Percentiles rank a stretch among this genome's conserved stretches.
phyloP scores from a whole-genome alignment of 1,139 yeast genomes.

The Geotrichum carabidarum region DNA sequence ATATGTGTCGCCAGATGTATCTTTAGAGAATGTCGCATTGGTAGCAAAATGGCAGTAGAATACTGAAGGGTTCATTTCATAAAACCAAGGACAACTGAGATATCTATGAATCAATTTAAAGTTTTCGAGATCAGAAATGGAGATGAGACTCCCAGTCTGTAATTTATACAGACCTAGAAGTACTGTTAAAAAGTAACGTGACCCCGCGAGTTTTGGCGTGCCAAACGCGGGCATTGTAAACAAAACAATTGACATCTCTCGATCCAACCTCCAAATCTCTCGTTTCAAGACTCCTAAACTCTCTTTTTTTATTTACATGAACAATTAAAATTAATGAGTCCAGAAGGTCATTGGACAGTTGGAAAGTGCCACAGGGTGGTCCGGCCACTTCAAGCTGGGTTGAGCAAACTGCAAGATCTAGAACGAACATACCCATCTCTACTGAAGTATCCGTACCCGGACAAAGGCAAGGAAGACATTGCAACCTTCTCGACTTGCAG shows the following conservation, averaged over 20 bases:
- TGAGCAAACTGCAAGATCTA: conserved; percentile 4
- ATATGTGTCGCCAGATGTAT: conserved; percentile 54
- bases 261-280: neutral
- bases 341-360: conserved; percentile 9
- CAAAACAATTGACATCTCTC: neutral
- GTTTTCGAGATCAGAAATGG: neutral
- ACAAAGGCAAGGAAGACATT: neutral
- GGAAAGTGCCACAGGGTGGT: conserved; percentile 16
- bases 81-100: neutral
- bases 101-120: neutral
- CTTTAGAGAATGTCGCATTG: conserved; percentile 70
- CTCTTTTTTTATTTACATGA: neutral
- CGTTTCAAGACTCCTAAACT: neutral
- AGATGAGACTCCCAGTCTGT: neutral
- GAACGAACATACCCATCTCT: conserved; percentile 11
- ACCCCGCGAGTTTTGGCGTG: neutral
- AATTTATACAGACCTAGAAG: neutral
- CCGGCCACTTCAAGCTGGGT: conserved; percentile 13
- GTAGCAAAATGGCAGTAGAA: conserved; percentile 28
- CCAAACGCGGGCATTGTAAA: neutral
- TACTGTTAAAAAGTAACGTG: neutral
- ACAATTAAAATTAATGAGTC: neutral
- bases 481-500: neutral
- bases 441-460: conserved; percentile 11
- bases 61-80: neutral